Percentiles rank a stretch among this genome's conserved stretches.
Conservation (phyloP, 768 basidiomycete species). For the Gautieria morchelliformis region DNA sequence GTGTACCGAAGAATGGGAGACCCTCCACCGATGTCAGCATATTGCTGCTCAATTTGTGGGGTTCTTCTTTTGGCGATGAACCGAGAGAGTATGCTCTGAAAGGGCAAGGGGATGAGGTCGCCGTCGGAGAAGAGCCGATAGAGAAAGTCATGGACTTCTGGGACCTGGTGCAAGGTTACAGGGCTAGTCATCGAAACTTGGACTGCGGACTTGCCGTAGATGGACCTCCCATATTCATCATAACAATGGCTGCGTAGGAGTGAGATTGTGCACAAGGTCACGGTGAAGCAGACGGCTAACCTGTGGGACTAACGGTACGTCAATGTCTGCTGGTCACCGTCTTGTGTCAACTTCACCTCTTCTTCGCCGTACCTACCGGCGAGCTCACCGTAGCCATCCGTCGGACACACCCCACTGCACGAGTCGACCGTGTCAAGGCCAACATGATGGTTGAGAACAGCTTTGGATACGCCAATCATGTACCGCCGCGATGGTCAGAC, state of each 20-base stretch:
- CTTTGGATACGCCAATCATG: not conserved
- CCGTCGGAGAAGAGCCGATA: conserved; percentile 83
- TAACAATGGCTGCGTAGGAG: conserved; percentile 59
- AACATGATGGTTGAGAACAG: conserved; percentile 2
- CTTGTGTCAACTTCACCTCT: not conserved
- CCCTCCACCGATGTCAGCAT: conserved; percentile 90
- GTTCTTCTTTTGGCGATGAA: conserved; percentile 82
- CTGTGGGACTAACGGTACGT: conserved; percentile 1
- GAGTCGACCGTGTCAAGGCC: not conserved
- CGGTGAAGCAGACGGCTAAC: not conserved
- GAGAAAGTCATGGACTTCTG: conserved; percentile 89
- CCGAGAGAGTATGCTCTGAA: conserved; percentile 82
- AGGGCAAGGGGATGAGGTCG: conserved; percentile 92
- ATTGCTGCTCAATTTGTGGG: conserved; percentile 90
- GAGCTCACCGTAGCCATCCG: conserved; percentile 1
- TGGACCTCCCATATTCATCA: conserved; percentile 99
- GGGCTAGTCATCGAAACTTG: conserved; percentile 5
- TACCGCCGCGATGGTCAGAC: too few species aligned
- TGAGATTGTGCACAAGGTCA: too few species aligned
- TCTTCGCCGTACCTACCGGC: not conserved
- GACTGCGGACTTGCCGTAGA: conserved; percentile 47
- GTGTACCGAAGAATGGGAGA: conserved; percentile 94
- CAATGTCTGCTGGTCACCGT: not conserved
- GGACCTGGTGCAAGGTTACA: conserved; percentile 42
- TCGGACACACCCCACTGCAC: not conserved